Percentiles rank a stretch among this genome's conserved stretches.
These are phyloP conservation scores for Candida mattraensis DNA, from an alignment of 805 yeast genomes.

Conservation along the genomic window DNA sequence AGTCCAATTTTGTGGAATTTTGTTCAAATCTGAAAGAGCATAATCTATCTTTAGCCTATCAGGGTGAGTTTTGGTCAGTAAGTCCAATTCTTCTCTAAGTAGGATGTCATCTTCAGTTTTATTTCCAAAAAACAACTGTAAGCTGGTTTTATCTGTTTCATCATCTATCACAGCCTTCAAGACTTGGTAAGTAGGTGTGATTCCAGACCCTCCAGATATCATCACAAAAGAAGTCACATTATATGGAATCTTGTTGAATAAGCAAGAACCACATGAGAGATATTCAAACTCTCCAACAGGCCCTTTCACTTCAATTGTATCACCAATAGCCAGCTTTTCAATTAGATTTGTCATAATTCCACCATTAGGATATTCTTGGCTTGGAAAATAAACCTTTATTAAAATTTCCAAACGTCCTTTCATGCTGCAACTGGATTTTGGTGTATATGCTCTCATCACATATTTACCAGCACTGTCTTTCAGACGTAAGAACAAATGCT, in stretches of 20 bases:
- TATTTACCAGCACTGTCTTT: conserved; percentile 24
- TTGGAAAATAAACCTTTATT: conserved; percentile 36
- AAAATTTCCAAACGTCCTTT: conserved; percentile 32
- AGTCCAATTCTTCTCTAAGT: conserved; percentile 46
- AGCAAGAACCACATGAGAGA: conserved; percentile 14
- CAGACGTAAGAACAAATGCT: conserved; percentile 31
- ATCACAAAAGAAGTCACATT: conserved; percentile 36
- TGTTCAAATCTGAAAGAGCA: conserved; percentile 30
- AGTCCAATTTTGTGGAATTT: conserved; percentile 29
- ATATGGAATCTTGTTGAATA: conserved; percentile 10
- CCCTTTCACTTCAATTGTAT: conserved; percentile 30
- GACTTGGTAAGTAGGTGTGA: conserved; percentile 56
- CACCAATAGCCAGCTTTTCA: conserved; percentile 27
- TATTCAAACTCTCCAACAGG: conserved; percentile 35
- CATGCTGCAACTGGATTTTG: conserved; percentile 29
- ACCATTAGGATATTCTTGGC: conserved; percentile 27
- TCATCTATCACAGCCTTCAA: conserved; percentile 43
- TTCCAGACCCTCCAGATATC: conserved; percentile 58
- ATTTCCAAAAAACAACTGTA: conserved; percentile 46
- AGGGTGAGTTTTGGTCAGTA: conserved; percentile 38
- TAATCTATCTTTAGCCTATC: conserved; percentile 37
- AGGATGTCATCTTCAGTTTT: conserved; percentile 43
- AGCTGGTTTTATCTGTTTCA: conserved; percentile 46
- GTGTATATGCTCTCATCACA: conserved; percentile 38
- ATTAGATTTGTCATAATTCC: conserved; percentile 34